Conservation (phyloP, 2,329 filamentous ascomycete species). For the Lasiodiplodia hormozganensis region DNA sequence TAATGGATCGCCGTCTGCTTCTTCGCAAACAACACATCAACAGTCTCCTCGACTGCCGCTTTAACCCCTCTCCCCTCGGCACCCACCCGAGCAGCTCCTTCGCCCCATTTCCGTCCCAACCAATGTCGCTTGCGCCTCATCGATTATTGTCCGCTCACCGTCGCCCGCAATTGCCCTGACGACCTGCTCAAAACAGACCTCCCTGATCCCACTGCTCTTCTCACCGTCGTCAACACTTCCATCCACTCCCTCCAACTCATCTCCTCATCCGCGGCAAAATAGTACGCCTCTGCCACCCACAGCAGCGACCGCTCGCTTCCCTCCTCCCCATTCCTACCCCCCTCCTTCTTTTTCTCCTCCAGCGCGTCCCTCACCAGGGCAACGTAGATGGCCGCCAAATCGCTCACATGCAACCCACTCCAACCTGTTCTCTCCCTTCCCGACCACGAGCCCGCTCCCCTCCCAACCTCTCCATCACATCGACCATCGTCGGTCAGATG, state of each 20-base stretch:
- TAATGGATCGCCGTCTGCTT: neutral
- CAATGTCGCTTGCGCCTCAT: constrained; percentile 46
- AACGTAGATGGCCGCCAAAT: constrained; percentile 10
- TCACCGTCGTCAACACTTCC: constrained; percentile 55
- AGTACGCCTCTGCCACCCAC: constrained; percentile 72
- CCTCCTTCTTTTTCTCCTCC: neutral
- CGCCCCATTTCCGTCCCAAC: constrained; percentile 70
- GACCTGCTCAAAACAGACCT: constrained; percentile 51
- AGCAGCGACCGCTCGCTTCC: neutral
- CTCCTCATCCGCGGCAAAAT: constrained; percentile 66
- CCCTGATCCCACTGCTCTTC: constrained; percentile 43
- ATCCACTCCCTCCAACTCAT: constrained; percentile 69
- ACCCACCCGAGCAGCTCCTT: constrained; percentile 65
- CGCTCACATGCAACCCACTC: constrained; percentile 6
- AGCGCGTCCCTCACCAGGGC: constrained; percentile 2
- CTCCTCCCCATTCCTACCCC: too few relatives aligned
- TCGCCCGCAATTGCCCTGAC: constrained; percentile 42
- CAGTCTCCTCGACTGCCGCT: neutral
- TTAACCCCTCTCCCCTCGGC: constrained; percentile 48
- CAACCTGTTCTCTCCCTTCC: neutral
- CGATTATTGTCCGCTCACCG: constrained; percentile 32
- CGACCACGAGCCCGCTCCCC: neutral
- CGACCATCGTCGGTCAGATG: neutral
- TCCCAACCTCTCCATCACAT: neutral
- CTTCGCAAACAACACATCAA: neutral